Conservation (phyloP, 2,329 filamentous ascomycete species). For the Immersiporthe knoxdaviesiana region DNA sequence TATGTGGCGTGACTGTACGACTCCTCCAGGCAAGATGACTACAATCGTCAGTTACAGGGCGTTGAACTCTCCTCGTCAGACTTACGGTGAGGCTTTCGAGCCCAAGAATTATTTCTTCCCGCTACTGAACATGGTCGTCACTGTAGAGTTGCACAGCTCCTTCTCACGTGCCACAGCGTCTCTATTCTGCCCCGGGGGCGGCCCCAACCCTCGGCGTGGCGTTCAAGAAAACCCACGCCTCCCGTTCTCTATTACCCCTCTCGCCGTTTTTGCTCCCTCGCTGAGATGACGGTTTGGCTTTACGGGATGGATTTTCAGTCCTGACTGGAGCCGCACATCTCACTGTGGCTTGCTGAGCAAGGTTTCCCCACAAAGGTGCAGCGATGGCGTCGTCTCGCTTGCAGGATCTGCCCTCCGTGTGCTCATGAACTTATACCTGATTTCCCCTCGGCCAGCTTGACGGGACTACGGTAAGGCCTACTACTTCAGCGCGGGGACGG, state of each 20-base stretch:
- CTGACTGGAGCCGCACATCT: background rate
- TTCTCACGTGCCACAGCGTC: background rate
- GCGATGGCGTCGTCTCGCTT: background rate
- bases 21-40: background rate
- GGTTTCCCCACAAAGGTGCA: background rate
- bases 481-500: background rate
- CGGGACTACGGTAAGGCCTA: background rate
- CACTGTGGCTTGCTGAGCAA: background rate
- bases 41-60: background rate
- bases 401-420: background rate
- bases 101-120: background rate
- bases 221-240: background rate
- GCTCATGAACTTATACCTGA: background rate
- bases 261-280: background rate
- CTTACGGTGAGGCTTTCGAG: background rate
- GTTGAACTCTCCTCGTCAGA: background rate
- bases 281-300: background rate
- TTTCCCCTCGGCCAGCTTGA: background rate
- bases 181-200: background rate
- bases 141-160: background rate
- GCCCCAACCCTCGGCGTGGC: background rate
- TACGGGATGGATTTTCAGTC: background rate
- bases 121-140: background rate
- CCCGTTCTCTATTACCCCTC: background rate
- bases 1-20: slow-evolving; percentile 18